Conservation (phyloP, 2,329 filamentous ascomycete genomes). For the Penicillium psychrosexuale region DNA sequence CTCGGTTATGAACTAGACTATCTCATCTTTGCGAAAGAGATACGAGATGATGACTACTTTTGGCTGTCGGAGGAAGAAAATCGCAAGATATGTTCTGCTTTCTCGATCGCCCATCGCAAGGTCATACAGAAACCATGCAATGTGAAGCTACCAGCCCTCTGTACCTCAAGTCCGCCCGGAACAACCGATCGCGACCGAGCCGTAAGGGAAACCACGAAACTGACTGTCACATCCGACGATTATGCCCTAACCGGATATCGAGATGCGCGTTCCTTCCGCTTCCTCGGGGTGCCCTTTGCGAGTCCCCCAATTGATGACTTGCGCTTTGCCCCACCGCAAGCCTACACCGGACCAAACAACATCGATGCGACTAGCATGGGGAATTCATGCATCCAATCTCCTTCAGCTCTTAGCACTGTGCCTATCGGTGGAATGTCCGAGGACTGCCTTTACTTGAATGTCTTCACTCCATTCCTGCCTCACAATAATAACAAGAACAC, state of each 20-base stretch:
- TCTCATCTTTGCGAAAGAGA: conserved; percentile 16
- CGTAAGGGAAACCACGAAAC: conserved; percentile 17
- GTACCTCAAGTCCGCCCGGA: conserved; percentile 20
- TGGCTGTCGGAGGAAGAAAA: conserved; percentile 14
- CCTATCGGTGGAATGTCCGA: conserved; percentile 25
- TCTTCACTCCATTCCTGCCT: conserved; percentile 35
- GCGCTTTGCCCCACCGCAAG: conserved; percentile 42
- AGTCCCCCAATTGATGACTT: conserved; percentile 44
- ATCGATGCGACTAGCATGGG: conserved; percentile 31
- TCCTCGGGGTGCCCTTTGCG: conserved; percentile 50
- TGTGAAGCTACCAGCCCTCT: conserved; percentile 18
- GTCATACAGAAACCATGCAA: conserved; percentile 13
- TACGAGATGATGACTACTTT: conserved; percentile 11
- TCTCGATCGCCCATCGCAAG: conserved; percentile 14
- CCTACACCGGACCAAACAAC: conserved; percentile 23
- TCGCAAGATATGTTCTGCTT: conserved; percentile 14
- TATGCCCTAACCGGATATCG: conserved; percentile 28
- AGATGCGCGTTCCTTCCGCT: conserved; percentile 34
- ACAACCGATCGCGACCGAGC: conserved; percentile 19
- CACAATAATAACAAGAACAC: conserved; percentile 3
- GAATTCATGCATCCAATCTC: conserved; percentile 23
- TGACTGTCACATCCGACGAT: conserved; percentile 14
- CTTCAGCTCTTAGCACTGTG: conserved; percentile 11
- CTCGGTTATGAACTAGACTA: conserved; percentile 18
- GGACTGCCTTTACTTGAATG: conserved; percentile 37